phyloP scores from a whole-genome alignment of 176 grass and related monocot genomes.

The Bonia amplexicaulis region DNA sequence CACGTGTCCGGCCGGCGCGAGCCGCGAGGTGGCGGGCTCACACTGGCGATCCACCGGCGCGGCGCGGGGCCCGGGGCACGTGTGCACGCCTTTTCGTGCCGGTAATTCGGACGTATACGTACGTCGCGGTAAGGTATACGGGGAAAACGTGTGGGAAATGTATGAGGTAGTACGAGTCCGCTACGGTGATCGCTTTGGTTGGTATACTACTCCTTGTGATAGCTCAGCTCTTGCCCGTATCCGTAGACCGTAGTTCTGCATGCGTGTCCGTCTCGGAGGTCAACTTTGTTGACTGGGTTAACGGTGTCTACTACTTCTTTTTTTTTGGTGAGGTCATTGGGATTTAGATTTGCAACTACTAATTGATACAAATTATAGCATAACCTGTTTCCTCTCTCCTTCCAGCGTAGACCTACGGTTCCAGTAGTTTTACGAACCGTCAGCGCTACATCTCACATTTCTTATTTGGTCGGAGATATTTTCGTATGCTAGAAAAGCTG shows the following conservation, averaged over 20 bases:
- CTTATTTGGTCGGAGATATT: no score
- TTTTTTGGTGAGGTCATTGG: no score
- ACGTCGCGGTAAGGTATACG: neutral
- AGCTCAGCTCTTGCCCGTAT: neutral
- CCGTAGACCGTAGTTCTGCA: neutral
- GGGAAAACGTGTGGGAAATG: constrained; percentile 44
- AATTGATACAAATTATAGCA: neutral
- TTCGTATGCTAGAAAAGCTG: no score
- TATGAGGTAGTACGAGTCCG: neutral
- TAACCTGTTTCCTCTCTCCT: neutral
- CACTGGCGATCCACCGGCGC: neutral
- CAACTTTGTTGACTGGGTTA: neutral
- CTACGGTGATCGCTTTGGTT: neutral
- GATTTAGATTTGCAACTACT: no score
- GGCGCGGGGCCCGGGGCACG: neutral
- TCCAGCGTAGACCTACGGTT: neutral
- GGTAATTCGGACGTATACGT: constrained; percentile 22
- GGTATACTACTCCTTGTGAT: neutral
- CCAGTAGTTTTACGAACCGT: no score
- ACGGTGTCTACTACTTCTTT: neutral
- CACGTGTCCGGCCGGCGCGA: neutral
- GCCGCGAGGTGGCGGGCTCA: neutral
- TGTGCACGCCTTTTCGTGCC: neutral
- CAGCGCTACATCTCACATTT: no score
- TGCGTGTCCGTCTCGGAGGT: neutral